Conservation (phyloP, 331 rosid species). For the Rhamnella rubrinervis region DNA sequence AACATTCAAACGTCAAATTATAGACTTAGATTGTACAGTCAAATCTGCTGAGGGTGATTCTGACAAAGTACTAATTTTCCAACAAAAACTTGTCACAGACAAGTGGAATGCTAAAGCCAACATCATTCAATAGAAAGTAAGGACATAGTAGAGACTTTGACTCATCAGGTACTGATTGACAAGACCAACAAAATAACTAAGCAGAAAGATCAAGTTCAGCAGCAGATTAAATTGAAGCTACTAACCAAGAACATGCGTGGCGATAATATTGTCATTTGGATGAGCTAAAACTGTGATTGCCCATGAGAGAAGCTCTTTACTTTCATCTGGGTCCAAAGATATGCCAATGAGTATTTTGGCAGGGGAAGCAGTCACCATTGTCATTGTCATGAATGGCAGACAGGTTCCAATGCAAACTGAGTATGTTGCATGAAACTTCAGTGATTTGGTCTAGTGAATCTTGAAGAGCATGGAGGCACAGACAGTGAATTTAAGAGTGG, state of each 20-base stretch:
- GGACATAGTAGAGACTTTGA: too few relatives aligned
- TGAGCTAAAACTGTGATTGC: constrained; percentile 65
- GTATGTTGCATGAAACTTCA: constrained; percentile 14
- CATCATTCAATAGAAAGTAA: background rate
- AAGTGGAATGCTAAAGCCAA: background rate
- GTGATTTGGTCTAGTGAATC: constrained; percentile 32
- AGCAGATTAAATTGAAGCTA: background rate
- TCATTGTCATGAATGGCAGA: constrained; percentile 8
- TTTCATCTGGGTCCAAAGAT: constrained; percentile 56
- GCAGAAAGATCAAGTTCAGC: background rate
- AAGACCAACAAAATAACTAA: background rate
- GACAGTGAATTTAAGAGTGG: constrained; percentile 38
- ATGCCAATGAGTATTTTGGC: constrained; percentile 73
- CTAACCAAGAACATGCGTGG: constrained; percentile 85
- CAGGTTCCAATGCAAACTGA: constrained; percentile 14
- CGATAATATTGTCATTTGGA: constrained; percentile 73
- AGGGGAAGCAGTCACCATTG: constrained; percentile 52
- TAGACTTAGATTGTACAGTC: background rate
- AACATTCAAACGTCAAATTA: too few relatives aligned
- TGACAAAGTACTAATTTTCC: background rate
- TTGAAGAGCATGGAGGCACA: constrained; percentile 29
- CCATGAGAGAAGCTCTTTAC: constrained; percentile 77
- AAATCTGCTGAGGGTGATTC: background rate
- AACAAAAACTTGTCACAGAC: background rate
- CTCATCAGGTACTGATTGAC: too few relatives aligned